Evolutionary conservation across 331 rosid species (phyloP), one percentile per base, ranked within the genome.

Genomic region (Ulmus americana): DNA sequence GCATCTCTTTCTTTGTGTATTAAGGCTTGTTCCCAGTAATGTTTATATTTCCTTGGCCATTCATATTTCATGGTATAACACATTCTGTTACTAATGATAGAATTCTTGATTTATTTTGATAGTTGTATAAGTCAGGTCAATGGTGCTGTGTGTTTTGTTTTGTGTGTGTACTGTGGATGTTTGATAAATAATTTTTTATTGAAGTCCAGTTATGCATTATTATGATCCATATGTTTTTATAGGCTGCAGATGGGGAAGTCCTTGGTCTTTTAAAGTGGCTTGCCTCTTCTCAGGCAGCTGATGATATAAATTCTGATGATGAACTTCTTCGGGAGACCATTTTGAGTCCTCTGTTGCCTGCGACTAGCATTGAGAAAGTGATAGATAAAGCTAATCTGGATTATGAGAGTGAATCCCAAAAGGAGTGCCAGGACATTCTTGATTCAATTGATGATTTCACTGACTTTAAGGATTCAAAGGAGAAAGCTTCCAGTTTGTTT

Each of bases 371-470:
- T 67, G 88, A 88, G 63, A 70, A 81, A 68, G 83, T 92, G 74
- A 64, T 92, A 70, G 94, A 86, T 82, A 82, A 84, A 80, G 97
- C 89, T 59, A 86, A 67, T 72, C 50, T 78, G 77, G 87, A 83
- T 64, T 88, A 78, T 70, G 91, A 87, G 76, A 84, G 70, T 65
- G 96, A 83, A 77, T 88, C 97, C 44, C 91, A 85, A 55, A 89
- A 86, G 75, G 95, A 88, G 83, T 82, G 95, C 74, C 94, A 86
- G 65, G 97, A 92, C 83, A 86, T 92, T 73, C 88, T 92, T 68
- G 97, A 88, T 86, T 86, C 97, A 63, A 64, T 85, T 78, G 88
- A 82, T 68, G 84, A 83, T 66, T 68, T 66, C 65, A 60, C 69
- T 35, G 85, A 77, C 74, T 77, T 81, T 73, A 87, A 88, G 67